Evolutionary conservation across 768 basidiomycete genomes (phyloP).

Genomic region (Kwoniella bestiolae): DNA sequence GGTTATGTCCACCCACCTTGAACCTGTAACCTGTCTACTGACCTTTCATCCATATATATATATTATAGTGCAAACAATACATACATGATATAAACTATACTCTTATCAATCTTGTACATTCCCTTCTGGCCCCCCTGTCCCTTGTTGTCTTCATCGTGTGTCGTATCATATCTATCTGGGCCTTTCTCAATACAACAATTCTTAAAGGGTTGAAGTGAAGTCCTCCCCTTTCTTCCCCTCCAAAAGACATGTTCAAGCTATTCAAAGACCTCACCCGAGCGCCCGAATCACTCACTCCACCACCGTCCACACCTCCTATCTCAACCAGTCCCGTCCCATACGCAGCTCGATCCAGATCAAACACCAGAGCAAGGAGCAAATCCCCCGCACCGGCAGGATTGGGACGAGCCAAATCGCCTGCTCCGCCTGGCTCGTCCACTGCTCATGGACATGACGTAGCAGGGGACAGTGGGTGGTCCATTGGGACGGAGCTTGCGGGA

Average conservation of each 20-base stretch:
- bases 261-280: conserved; percentile 51
- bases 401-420: conserved; percentile 6
- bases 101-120: background rate
- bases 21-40: too few species aligned
- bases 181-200: background rate
- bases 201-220: too few species aligned
- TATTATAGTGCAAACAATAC: too few species aligned
- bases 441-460: conserved; percentile 11
- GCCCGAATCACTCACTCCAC: conserved; percentile 36
- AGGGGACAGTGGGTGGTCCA: conserved; percentile 27
- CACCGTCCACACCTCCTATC: conserved; percentile 22
- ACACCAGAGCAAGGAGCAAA: conserved; percentile 16
- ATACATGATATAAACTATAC: too few species aligned
- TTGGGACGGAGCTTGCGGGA: conserved; percentile 8
- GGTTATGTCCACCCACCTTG: background rate
- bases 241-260: conserved; percentile 52
- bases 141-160: background rate
- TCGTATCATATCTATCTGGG: conserved; percentile 1
- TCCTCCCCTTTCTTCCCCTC: background rate
- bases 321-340: conserved; percentile 8
- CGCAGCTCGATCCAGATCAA: conserved; percentile 13
- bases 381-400: conserved; percentile 15
- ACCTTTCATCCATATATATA: too few species aligned
- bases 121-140: background rate
- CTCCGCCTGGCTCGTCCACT: background rate